phyloP scores from a whole-genome alignment of 1,284 basidiomycete genomes.

The Apiotrichum montevideense region DNA sequence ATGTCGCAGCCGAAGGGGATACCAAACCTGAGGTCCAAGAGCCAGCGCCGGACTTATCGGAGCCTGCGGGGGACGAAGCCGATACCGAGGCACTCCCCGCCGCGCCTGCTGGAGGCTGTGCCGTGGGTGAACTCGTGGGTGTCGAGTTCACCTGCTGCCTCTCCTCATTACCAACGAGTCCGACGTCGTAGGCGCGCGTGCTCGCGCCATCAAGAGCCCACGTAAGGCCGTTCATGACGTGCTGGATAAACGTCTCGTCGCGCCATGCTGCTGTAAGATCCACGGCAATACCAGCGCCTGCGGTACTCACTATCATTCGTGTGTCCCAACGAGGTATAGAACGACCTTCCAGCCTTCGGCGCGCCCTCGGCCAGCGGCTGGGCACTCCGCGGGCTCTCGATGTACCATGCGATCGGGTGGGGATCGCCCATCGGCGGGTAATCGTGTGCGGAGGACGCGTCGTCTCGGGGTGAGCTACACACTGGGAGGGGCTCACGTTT shows the following conservation, averaged over 20 bases:
- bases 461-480: slow-evolving; percentile 45
- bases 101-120: background rate
- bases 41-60: too few species aligned
- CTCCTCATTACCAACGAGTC: slow-evolving; percentile 39
- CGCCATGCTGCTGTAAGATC: slow-evolving; percentile 39
- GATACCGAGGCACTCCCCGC: too few species aligned
- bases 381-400: slow-evolving; percentile 59
- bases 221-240: slow-evolving; percentile 65
- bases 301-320: slow-evolving; percentile 55
- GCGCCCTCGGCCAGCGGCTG: slow-evolving; percentile 41
- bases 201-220: slow-evolving; percentile 59
- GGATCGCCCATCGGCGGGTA: slow-evolving; percentile 37
- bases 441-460: slow-evolving; percentile 21
- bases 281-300: slow-evolving; percentile 37
- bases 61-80: too few species aligned
- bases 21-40: too few species aligned
- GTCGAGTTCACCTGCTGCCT: background rate
- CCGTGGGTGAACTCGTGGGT: background rate
- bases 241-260: slow-evolving; percentile 60
- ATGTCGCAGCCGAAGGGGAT: too few species aligned
- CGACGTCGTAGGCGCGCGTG: slow-evolving; percentile 39
- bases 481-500: slow-evolving; percentile 47
- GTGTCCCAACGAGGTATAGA: slow-evolving; percentile 74
- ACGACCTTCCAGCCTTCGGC: slow-evolving; percentile 61
- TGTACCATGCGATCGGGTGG: slow-evolving; percentile 61